These are phyloP conservation scores for Nasturtium officinale DNA, from an alignment of 345 rosid genomes.

Conservation along the genomic window DNA sequence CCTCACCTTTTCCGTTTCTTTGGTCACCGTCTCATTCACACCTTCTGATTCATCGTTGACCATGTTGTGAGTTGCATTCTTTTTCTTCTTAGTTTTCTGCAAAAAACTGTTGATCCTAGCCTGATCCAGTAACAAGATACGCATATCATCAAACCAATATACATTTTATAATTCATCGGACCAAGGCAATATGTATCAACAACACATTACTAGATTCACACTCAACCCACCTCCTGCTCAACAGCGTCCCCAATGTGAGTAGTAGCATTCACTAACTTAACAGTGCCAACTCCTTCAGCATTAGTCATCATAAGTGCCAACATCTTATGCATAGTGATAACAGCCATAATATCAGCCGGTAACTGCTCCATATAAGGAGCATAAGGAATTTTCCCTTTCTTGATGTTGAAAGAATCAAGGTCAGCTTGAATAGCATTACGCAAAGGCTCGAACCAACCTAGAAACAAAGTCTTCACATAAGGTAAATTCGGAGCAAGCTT, in stretches of 20 bases:
- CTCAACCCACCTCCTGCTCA: conserved; percentile 77
- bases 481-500: conserved; percentile 97
- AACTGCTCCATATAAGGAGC: conserved; percentile 58
- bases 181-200: not conserved
- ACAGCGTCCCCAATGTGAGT: conserved; percentile 86
- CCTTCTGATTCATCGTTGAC: conserved; percentile 46
- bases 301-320: conserved; percentile 79
- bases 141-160: conserved; percentile 32
- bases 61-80: conserved; percentile 37
- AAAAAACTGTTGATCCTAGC: conserved; percentile 70
- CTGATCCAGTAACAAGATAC: conserved; percentile 47
- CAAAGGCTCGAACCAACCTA: conserved; percentile 96
- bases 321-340: conserved; percentile 90
- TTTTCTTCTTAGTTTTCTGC: conserved; percentile 68
- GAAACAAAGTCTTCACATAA: conserved; percentile 77
- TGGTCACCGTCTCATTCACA: conserved; percentile 31
- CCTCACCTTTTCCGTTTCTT: conserved; percentile 62
- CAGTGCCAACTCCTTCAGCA: conserved; percentile 59
- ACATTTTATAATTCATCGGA: not conserved
- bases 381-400: conserved; percentile 47
- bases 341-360: conserved; percentile 91
- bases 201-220: not conserved
- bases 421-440: conserved; percentile 78
- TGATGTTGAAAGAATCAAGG: conserved; percentile 52
- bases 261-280: conserved; percentile 78